Conservation (phyloP, 129 eudicot genomes). For the Helianthus annuus region DNA sequence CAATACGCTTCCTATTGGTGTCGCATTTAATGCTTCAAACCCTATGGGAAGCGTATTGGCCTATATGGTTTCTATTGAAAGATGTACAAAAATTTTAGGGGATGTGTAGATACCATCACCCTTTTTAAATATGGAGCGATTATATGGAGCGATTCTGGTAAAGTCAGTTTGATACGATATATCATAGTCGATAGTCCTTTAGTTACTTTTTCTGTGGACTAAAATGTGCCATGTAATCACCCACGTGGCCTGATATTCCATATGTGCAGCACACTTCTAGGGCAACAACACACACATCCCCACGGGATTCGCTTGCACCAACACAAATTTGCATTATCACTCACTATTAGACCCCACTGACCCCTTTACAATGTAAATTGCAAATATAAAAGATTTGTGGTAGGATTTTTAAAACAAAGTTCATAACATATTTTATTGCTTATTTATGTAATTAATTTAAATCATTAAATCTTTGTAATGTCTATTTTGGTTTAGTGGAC, state of each 20-base stretch:
- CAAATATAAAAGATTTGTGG: conserved; percentile 9
- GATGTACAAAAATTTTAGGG: no score
- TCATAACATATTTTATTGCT: no score
- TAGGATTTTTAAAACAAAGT: no score
- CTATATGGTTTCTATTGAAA: no score
- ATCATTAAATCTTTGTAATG: no score
- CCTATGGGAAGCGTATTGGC: no score
- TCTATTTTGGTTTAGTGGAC: no score
- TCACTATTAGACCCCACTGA: conserved; percentile 7
- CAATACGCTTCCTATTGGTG: no score
- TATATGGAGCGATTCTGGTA: not conserved
- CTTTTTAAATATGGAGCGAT: no score
- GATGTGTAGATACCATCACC: no score
- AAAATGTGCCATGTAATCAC: conserved; percentile 30
- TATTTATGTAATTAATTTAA: no score
- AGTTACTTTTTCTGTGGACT: conserved; percentile 20
- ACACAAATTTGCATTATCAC: conserved; percentile 27
- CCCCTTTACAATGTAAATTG: not conserved
- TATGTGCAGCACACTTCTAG: conserved; percentile 37
- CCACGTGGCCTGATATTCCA: conserved; percentile 29
- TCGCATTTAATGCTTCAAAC: no score
- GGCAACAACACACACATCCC: conserved; percentile 32
- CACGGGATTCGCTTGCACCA: conserved; percentile 31
- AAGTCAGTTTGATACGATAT: not conserved
- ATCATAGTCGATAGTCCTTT: not conserved